Conservation (phyloP, 106 monocot species). For the Posidonia australis region DNA sequence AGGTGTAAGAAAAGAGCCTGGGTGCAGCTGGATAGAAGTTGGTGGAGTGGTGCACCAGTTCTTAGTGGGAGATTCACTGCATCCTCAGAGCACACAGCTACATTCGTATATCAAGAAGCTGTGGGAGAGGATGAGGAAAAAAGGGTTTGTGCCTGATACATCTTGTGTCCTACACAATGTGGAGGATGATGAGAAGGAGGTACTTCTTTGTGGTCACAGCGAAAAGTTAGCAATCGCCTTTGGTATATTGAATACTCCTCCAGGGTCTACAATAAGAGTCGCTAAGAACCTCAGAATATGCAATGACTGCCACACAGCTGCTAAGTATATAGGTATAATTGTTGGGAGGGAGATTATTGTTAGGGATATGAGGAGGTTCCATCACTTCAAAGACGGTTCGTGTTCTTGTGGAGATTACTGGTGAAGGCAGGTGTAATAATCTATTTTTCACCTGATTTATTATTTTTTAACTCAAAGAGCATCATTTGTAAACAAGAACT, state of each 20-base stretch:
- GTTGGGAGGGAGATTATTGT: conserved; percentile 39
- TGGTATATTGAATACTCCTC: conserved; percentile 38
- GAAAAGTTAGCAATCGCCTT: conserved; percentile 71
- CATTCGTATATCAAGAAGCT: conserved; percentile 29
- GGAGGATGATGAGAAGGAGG: conserved; percentile 42
- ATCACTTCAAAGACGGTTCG: conserved; percentile 28
- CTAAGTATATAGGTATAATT: conserved; percentile 52
- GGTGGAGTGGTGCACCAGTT: conserved; percentile 55
- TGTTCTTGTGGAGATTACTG: conserved; percentile 41
- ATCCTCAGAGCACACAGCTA: conserved; percentile 39
- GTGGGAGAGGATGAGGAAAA: conserved; percentile 42
- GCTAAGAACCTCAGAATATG: conserved; percentile 75
- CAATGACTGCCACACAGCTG: conserved; percentile 54
- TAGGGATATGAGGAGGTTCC: conserved; percentile 31
- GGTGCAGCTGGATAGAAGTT: conserved; percentile 79
- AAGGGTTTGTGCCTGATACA: conserved; percentile 49
- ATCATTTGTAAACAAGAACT: too few relatives aligned
- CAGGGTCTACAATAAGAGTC: conserved; percentile 44
- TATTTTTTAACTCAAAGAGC: too few relatives aligned
- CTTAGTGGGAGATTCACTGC: conserved; percentile 47
- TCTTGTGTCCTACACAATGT: conserved; percentile 60
- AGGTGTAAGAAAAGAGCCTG: conserved; percentile 73
- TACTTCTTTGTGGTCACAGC: conserved; percentile 43
- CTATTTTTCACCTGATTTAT: too few relatives aligned
- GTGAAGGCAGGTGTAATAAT: too few relatives aligned